Evolutionary conservation across 371 early-diverging fungal species (phyloP), one percentile per base, ranked within the genome.

Genomic region (Mortierella sp.): DNA sequence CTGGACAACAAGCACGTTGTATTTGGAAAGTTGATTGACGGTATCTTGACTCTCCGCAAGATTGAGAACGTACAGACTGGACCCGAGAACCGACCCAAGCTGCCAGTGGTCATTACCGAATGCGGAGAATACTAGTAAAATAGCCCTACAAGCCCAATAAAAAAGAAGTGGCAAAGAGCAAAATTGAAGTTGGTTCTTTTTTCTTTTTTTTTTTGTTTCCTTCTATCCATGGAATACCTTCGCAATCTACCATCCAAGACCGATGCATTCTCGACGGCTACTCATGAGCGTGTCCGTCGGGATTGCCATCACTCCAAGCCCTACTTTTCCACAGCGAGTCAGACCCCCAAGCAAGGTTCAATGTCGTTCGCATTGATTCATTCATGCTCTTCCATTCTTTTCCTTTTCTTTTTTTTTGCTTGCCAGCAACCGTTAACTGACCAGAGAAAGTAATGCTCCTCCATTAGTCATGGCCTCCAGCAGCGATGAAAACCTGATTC

Each of bases 1-100:
- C 85, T 99, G 74, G 97, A 98, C 76, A 95, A 94, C 11, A 97
- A 96, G 82, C 98, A 99, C 76, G 91, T 92, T 59, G 95, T 95
- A 1, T 94, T 95, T 87, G 96, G 98, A 47, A 87, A 93, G 55
- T 87, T 99, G 14, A 84, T 95, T 30, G 96, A 96, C 80, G 98
- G 97, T 28, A 82, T 95, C 44, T 83, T 96, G 76, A 94, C 96
- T 4, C 85, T 97, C 25, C 87, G 94, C 62, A 96, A 95, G 82
- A 96, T 98, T 66, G 90, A 95, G 81, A 96, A 95, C 74, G 96
- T 98, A 5, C 91, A 92, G 16, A 96, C 95, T 7, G 97, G 95
- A 15, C 90, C 91, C 0, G 92, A 96, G 72, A 97, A 97, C 84
- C 85, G 90, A 18, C 97, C 97, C 4, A 95, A 92, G 74, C 68